Base-by-base conservation (phyloP, 2,329 filamentous ascomycete genomes). In the Penicillium psychrosexuale region DNA sequence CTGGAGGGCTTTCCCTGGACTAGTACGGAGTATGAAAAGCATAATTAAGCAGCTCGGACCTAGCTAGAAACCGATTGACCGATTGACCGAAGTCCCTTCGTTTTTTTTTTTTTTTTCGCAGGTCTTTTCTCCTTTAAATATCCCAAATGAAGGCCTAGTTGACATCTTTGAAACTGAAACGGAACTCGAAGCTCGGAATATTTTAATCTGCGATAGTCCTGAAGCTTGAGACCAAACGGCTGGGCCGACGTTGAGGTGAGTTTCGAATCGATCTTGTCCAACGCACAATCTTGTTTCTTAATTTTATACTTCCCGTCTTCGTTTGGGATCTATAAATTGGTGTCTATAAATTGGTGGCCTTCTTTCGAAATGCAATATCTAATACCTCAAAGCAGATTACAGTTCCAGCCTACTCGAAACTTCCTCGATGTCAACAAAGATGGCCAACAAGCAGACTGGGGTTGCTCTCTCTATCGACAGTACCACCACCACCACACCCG, bases 401-500 rank as follows among this genome's bases (percentile, higher is more conserved):
- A 13, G 24, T n/a, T 5, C 36, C n/a, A 24, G 15, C 27, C 12
- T 33, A 43, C 7, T 17, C 15, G 9, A 22, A 15, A 13, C 2
- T 33, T 33, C 3, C 13, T 45, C 12, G 7, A n/a, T 37, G 11
- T 8, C 17, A 12, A 15, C 3, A 33, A 36, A 24, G 12, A 52
- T 47, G 43, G 24, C 42, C 8, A 27, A 31, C 7, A 24, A 40
- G 12, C n/a, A 53, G 13, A 13, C 22, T 11, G 30, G 13, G 12
- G 8, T 13, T 19, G 33, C 33, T 13, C 34, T 51, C 24, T 59
- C 54, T 9, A 48, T 55, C 34, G 54, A 51, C 27, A 57, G 47
- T 45, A 31, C 52, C 9, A 51, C 47, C 9, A 51, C 47, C 17
- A 60, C 59, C 9, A 59, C 46, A 7, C 52, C 51, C 22, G 39